Percentiles rank a stretch among this genome's conserved stretches.
These are phyloP conservation scores for Penicillium sp. DNA, from an alignment of 2,329 filamentous ascomycete species.

Conservation along the genomic window DNA sequence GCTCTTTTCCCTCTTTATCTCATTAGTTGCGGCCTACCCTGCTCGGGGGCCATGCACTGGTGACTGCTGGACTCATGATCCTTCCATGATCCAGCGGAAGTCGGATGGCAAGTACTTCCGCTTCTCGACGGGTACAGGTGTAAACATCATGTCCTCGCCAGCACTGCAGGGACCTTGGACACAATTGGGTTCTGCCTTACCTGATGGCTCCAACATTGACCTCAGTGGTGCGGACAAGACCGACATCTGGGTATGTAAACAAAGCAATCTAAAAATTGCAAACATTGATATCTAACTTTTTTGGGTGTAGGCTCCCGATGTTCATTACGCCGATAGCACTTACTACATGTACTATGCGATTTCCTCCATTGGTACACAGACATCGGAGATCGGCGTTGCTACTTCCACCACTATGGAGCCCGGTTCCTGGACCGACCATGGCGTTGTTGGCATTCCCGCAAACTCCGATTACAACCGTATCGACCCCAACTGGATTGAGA, in stretches of 20 bases:
- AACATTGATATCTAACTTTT: neutral
- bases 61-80: slow-evolving; percentile 48
- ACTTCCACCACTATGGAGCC: slow-evolving; percentile 47
- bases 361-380: slow-evolving; percentile 60
- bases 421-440: slow-evolving; percentile 40
- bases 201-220: slow-evolving; percentile 45
- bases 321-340: slow-evolving; percentile 54
- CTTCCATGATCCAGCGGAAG: slow-evolving; percentile 49
- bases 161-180: slow-evolving; percentile 53
- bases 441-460: slow-evolving; percentile 38
- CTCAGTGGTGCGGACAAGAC: slow-evolving; percentile 39
- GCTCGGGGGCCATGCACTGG: slow-evolving; percentile 34
- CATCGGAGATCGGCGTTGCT: slow-evolving; percentile 63
- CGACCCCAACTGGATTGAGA: slow-evolving; percentile 56
- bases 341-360: slow-evolving; percentile 70
- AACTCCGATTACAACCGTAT: slow-evolving; percentile 59
- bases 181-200: slow-evolving; percentile 48
- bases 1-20: slow-evolving; percentile 24
- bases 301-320: slow-evolving; percentile 62
- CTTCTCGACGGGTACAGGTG: slow-evolving; percentile 54
- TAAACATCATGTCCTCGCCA: slow-evolving; percentile 50
- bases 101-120: slow-evolving; percentile 56
- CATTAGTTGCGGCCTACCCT: slow-evolving; percentile 30
- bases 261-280: neutral
- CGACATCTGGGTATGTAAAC: slow-evolving; percentile 49